Evolutionary conservation across 805 yeast species (phyloP).

Genomic region (Jamesozyma jinghongensis): DNA sequence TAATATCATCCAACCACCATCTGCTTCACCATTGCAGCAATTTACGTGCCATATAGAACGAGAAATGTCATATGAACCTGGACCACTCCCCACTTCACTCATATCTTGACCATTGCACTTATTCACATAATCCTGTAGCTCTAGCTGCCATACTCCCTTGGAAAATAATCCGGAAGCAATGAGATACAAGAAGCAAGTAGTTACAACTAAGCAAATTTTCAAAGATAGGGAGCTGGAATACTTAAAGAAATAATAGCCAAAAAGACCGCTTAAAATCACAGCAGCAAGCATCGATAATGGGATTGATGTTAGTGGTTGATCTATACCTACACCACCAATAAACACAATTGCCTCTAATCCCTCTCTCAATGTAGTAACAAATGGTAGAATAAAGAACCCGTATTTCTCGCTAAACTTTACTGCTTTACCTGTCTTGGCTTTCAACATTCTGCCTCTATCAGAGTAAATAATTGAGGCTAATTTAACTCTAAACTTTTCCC

Average conservation of each 20-base stretch:
- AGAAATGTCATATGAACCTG: constrained; percentile 79
- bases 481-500: constrained; percentile 71
- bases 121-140: constrained; percentile 65
- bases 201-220: constrained; percentile 60
- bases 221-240: constrained; percentile 75
- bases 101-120: constrained; percentile 75
- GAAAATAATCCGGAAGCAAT: constrained; percentile 84
- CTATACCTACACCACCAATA: constrained; percentile 78
- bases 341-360: constrained; percentile 90
- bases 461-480: constrained; percentile 37
- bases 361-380: constrained; percentile 79
- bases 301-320: constrained; percentile 56
- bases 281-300: constrained; percentile 58
- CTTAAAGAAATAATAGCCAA: constrained; percentile 61
- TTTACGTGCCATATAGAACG: constrained; percentile 88
- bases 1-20: constrained; percentile 85
- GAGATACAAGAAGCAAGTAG: constrained; percentile 72
- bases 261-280: constrained; percentile 44
- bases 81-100: constrained; percentile 84
- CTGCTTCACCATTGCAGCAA: constrained; percentile 89
- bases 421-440: constrained; percentile 17
- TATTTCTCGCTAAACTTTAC: constrained; percentile 44
- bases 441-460: constrained; percentile 17
- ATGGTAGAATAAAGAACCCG: constrained; percentile 68
- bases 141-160: constrained; percentile 85